These are phyloP conservation scores for Sphagnum fallax DNA, from an alignment of 228 moss, liverwort and hornwort genomes.

Conservation along the genomic window DNA sequence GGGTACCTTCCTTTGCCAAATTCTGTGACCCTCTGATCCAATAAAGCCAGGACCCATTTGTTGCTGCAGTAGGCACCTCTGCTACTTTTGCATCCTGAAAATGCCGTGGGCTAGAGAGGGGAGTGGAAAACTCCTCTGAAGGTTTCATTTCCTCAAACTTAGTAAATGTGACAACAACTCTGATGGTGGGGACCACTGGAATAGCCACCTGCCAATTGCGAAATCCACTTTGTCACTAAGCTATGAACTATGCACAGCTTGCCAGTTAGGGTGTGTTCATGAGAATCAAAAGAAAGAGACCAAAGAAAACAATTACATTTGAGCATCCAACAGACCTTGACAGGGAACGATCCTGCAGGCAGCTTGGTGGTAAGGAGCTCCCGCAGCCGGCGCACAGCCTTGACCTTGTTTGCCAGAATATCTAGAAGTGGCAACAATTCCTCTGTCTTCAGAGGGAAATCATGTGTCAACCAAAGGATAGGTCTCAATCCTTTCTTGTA, in stretches of 20 bases:
- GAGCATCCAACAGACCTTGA: constrained; percentile 58
- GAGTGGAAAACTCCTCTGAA: constrained; percentile 86
- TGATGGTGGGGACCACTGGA: constrained; percentile 94
- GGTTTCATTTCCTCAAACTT: constrained; percentile 95
- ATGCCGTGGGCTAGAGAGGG: constrained; percentile 90
- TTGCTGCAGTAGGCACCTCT: constrained; percentile 18
- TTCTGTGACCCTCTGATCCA: constrained; percentile 77
- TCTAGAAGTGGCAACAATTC: constrained; percentile 91
- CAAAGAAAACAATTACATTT: background rate
- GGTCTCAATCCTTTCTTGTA: constrained; percentile 97
- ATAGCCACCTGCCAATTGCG: constrained; percentile 69
- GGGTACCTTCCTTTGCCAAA: constrained; percentile 38
- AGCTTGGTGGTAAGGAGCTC: constrained; percentile 91
- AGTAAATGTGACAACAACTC: constrained; percentile 95
- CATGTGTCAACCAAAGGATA: constrained; percentile 90
- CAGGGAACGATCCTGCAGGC: constrained; percentile 83
- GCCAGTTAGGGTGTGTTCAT: too few species aligned
- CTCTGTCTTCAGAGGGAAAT: constrained; percentile 91
- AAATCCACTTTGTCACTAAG: too few species aligned
- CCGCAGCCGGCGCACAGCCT: constrained; percentile 84
- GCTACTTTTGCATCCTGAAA: constrained; percentile 67
- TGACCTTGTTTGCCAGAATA: constrained; percentile 96
- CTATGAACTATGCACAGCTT: too few species aligned
- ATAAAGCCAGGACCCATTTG: constrained; percentile 46
- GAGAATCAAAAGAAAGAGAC: too few species aligned